These are phyloP conservation scores for Lactuca sativa DNA, from an alignment of 129 eudicot species.

Conservation along the genomic window DNA sequence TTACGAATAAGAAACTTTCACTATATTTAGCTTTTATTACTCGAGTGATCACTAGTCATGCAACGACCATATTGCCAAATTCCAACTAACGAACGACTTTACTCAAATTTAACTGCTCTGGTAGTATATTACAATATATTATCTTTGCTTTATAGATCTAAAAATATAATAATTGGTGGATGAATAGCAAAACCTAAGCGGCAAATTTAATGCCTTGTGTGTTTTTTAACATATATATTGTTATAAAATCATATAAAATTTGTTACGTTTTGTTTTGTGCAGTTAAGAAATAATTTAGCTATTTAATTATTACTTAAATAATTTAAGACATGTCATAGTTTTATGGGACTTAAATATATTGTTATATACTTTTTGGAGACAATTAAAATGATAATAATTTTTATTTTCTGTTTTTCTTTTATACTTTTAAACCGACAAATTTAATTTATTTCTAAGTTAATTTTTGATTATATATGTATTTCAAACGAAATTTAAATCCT, in stretches of 20 bases:
- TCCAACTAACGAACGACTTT: not conserved
- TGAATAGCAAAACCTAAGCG: not conserved
- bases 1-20: not conserved
- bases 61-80: not conserved
- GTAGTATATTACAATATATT: too few relatives aligned
- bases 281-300: not conserved
- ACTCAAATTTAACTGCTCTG: not conserved
- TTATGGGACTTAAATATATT: too few relatives aligned
- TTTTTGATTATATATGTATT: too few relatives aligned
- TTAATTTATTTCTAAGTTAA: too few relatives aligned
- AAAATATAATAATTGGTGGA: not conserved
- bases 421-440: too few relatives aligned
- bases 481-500: too few relatives aligned
- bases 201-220: not conserved
- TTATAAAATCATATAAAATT: not conserved
- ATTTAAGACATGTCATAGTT: too few relatives aligned
- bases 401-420: too few relatives aligned
- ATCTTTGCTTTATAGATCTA: not conserved
- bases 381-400: too few relatives aligned
- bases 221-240: not conserved
- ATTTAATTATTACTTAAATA: too few relatives aligned
- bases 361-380: not conserved
- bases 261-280: not conserved
- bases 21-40: not conserved
- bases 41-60: not conserved